A percentile compares a stretch with the other conserved stretches of the same genome.
These are phyloP conservation scores for Fusarium hainanense DNA, from an alignment of 2,329 filamentous ascomycete species.

Conservation along the genomic window DNA sequence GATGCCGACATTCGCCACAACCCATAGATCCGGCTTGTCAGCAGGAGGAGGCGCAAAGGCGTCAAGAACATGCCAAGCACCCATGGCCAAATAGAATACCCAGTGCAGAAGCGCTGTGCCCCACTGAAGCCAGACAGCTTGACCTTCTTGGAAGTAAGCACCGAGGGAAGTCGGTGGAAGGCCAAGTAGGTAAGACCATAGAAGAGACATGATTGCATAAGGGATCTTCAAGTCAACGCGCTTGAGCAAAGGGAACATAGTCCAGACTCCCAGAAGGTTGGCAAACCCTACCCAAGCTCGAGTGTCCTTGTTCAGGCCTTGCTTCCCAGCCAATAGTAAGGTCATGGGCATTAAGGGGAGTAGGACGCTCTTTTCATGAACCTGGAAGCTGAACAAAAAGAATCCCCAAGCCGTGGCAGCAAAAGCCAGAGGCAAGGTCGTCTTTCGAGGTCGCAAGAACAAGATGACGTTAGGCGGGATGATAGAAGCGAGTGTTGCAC, in stretches of 20 bases:
- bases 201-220: constrained; percentile 82
- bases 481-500: constrained; percentile 80
- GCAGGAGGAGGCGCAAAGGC: constrained; percentile 73
- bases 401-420: constrained; percentile 93
- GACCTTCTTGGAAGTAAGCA: constrained; percentile 70
- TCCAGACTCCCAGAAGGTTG: constrained; percentile 90
- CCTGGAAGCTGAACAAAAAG: constrained; percentile 97
- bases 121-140: constrained; percentile 53
- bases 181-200: constrained; percentile 93
- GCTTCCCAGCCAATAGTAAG: constrained; percentile 79
- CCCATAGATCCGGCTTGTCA: constrained; percentile 92
- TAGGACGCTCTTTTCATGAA: constrained; percentile 97
- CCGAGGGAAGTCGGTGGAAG: constrained; percentile 81
- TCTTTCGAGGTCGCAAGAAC: constrained; percentile 80
- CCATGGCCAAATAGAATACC: constrained; percentile 81
- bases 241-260: constrained; percentile 89
- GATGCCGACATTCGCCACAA: constrained; percentile 88
- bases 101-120: constrained; percentile 77
- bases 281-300: constrained; percentile 96
- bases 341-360: constrained; percentile 95
- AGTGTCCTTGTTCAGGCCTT: constrained; percentile 79
- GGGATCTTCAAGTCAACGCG: constrained; percentile 86
- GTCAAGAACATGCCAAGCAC: constrained; percentile 83
- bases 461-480: constrained; percentile 82
- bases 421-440: constrained; percentile 81